A percentile compares a stretch with the other conserved stretches of the same genome.
Conservation (phyloP, 192 early-diverging fungal genomes). For the Backusella morwellensis region DNA sequence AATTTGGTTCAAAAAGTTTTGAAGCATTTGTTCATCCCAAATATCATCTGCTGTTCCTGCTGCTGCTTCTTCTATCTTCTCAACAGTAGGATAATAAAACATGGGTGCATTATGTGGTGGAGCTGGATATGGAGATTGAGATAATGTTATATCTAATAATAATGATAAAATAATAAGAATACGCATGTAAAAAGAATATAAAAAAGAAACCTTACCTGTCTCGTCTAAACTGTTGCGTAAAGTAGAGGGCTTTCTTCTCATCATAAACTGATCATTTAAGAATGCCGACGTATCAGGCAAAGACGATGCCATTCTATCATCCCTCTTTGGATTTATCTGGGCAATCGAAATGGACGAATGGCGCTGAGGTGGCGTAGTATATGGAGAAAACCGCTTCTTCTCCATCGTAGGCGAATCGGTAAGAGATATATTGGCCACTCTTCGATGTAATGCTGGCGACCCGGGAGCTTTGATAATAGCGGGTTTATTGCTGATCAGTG, state of each 20-base stretch:
- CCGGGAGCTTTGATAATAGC: background rate
- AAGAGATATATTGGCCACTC: background rate
- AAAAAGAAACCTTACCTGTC: background rate
- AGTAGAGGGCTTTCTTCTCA: background rate
- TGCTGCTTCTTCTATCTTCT: background rate
- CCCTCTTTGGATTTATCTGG: background rate
- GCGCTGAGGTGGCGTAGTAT: background rate
- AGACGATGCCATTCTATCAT: background rate
- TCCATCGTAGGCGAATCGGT: background rate
- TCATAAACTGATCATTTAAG: conserved; percentile 10
- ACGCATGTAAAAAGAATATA: background rate
- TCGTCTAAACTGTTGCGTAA: background rate
- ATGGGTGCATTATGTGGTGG: background rate
- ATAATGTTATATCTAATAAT: background rate
- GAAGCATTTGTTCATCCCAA: conserved; percentile 9
- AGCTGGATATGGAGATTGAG: background rate
- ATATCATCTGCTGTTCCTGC: background rate
- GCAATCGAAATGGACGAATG: background rate
- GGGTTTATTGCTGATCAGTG: background rate
- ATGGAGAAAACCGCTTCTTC: background rate
- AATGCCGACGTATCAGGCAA: background rate
- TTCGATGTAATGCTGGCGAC: background rate
- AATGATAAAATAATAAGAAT: background rate
- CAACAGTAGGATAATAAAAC: background rate
- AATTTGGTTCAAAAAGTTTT: conserved; percentile 6